These are phyloP conservation scores for Stipa capillata DNA, from an alignment of 176 grass and related monocot species.

Conservation along the genomic window DNA sequence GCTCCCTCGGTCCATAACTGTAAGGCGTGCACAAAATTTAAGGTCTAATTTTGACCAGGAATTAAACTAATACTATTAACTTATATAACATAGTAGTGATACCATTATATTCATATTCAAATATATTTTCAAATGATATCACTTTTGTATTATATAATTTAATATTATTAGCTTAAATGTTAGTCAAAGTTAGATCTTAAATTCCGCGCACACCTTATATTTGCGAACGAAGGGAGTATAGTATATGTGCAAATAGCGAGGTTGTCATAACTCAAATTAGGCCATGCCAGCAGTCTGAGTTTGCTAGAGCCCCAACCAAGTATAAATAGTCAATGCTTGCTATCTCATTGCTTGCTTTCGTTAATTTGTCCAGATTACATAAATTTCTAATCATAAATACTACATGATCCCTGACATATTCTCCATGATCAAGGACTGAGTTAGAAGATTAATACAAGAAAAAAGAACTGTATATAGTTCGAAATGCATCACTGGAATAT, in stretches of 20 bases:
- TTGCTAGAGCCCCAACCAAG: neutral
- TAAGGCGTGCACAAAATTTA: no score
- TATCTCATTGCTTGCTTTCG: neutral
- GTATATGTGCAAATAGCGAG: neutral
- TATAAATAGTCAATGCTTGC: neutral
- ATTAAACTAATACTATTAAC: no score
- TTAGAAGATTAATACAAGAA: neutral
- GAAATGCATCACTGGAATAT: neutral
- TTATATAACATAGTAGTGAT: no score
- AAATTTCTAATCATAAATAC: neutral
- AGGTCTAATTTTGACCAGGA: no score
- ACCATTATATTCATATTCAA: no score
- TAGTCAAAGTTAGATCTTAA: no score
- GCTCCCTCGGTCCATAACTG: no score
- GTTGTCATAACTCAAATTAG: neutral
- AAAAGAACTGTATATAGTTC: neutral
- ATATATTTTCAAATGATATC: no score
- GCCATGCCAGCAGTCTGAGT: neutral
- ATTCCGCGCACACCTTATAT: no score
- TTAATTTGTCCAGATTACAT: neutral
- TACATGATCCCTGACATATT: neutral
- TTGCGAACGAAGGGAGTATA: no score
- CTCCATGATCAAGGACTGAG: neutral
- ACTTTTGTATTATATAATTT: no score
- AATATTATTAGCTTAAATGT: no score